These are phyloP conservation scores for Entomortierella chlamydospora DNA, from an alignment of 192 early-diverging fungal species.

Conservation along the genomic window DNA sequence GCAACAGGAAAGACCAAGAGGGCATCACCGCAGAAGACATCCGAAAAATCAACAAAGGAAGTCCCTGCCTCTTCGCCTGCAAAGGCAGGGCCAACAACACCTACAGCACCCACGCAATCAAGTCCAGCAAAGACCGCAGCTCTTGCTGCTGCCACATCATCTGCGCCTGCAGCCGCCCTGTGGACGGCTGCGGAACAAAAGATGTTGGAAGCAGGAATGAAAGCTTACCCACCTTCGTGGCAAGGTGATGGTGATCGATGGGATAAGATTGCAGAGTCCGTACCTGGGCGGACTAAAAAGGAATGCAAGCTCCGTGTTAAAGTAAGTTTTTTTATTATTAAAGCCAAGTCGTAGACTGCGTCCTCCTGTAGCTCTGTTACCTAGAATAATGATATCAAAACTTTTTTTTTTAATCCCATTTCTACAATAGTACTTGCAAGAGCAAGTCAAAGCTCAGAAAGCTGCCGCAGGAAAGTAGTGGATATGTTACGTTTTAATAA, in stretches of 20 bases:
- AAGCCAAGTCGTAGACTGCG: no score
- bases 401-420: neutral
- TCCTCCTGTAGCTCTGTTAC: no score
- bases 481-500: neutral
- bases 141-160: conserved; percentile 19
- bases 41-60: neutral
- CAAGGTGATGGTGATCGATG: conserved; percentile 70
- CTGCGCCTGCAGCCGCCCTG: conserved; percentile 37
- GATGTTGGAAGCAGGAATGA: conserved; percentile 67
- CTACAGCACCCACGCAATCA: neutral
- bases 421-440: conserved; percentile 52
- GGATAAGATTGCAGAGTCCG: conserved; percentile 70
- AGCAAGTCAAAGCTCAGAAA: conserved; percentile 62
- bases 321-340: conserved; percentile 37
- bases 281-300: conserved; percentile 70
- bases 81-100: neutral
- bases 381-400: no score
- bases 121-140: conserved; percentile 20
- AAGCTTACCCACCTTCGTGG: conserved; percentile 67
- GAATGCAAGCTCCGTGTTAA: conserved; percentile 75
- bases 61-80: neutral
- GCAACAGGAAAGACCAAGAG: conserved; percentile 7
- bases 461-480: conserved; percentile 32
- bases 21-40: neutral
- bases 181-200: conserved; percentile 69